Evolutionary conservation across 495 filamentous ascomycete species (phyloP).

Genomic region (Penicillium simplicissimum): DNA sequence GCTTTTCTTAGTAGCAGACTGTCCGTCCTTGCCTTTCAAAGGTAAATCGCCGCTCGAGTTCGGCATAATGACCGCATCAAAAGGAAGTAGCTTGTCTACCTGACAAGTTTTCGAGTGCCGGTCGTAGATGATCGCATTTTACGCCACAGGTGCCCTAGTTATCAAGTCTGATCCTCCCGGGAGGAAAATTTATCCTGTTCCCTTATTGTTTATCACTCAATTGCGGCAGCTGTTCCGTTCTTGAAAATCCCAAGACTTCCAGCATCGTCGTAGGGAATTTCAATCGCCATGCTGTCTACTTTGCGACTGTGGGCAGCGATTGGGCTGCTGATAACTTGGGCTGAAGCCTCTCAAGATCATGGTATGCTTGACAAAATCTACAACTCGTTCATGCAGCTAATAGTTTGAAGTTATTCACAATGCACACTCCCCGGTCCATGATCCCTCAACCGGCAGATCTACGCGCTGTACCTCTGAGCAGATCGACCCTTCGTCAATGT

Average conservation of each 20-base stretch:
- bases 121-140: slow-evolving; percentile 6
- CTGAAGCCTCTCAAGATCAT: slow-evolving; percentile 1
- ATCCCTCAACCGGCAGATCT: neutral
- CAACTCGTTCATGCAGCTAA: slow-evolving; percentile 2
- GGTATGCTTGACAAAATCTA: slow-evolving; percentile 5
- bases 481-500: neutral
- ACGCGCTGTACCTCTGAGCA: slow-evolving; percentile 10
- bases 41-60: slow-evolving; percentile 8
- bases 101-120: neutral
- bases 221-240: neutral
- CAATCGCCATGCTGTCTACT: slow-evolving; percentile 6
- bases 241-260: neutral
- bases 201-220: slow-evolving; percentile 5
- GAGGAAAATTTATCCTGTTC: neutral
- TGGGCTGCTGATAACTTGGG: neutral
- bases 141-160: neutral
- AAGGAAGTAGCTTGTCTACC: neutral
- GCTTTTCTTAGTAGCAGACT: slow-evolving; percentile 9
- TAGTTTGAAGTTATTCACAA: slow-evolving; percentile 12
- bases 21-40: slow-evolving; percentile 9
- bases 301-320: slow-evolving; percentile 6
- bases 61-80: slow-evolving; percentile 12
- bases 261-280: neutral
- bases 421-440: slow-evolving; percentile 8
- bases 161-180: neutral